A percentile compares a stretch with the other conserved stretches of the same genome.
Conservation (phyloP, 108 stramenopile species). For the Cyclotella sp. region DNA sequence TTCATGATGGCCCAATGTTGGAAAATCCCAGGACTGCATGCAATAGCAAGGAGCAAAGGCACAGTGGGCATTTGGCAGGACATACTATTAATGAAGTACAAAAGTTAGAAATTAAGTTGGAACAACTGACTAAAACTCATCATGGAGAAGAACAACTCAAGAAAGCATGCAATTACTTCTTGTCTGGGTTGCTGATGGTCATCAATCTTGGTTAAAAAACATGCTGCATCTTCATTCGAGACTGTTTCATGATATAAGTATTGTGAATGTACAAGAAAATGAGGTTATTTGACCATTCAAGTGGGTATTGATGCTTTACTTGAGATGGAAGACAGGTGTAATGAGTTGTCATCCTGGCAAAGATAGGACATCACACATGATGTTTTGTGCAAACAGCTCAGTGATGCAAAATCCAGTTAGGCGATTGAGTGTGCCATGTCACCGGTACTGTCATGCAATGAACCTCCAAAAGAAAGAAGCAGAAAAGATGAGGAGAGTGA, state of each 20-base stretch:
- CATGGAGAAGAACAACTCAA: constrained; percentile 47
- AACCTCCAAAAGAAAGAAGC: constrained; percentile 15
- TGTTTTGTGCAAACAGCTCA: constrained; percentile 65
- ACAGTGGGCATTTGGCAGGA: constrained; percentile 71
- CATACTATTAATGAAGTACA: constrained; percentile 67
- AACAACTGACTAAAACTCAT: constrained; percentile 39
- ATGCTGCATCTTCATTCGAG: constrained; percentile 15
- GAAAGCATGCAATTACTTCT: constrained; percentile 52
- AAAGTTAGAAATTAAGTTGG: constrained; percentile 59
- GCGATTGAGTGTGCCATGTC: constrained; percentile 46
- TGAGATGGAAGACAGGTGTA: constrained; percentile 66
- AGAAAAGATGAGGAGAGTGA: constrained; percentile 13
- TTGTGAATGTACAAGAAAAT: constrained; percentile 46
- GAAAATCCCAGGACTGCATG: constrained; percentile 67
- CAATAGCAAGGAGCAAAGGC: constrained; percentile 59
- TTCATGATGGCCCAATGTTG: no score
- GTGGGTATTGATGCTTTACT: constrained; percentile 63
- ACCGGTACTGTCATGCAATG: constrained; percentile 34
- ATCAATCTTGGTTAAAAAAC: constrained; percentile 47
- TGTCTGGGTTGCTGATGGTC: constrained; percentile 66
- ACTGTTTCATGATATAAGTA: constrained; percentile 35
- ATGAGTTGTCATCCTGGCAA: constrained; percentile 66
- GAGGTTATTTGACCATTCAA: constrained; percentile 63
- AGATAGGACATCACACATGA: constrained; percentile 53
- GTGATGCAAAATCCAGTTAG: constrained; percentile 64